Evolutionary conservation across 306 rosid species (phyloP).

Genomic region (Adenanthera pavonina): DNA sequence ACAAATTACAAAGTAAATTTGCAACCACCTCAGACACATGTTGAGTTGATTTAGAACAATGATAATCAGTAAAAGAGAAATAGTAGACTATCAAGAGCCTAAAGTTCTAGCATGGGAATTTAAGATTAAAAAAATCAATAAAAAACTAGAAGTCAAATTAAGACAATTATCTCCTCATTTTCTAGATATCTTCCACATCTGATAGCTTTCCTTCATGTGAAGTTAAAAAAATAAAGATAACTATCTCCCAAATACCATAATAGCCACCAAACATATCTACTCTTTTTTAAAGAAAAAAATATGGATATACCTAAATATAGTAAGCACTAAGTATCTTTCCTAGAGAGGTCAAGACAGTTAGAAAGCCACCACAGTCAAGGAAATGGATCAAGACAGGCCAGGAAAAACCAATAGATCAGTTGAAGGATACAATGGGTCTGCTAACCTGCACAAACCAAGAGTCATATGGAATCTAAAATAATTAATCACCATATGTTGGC

Average conservation of each 20-base stretch:
- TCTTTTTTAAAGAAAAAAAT: neutral
- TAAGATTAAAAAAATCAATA: neutral
- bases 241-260: neutral
- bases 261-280: neutral
- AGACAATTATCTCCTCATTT: neutral
- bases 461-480: constrained; percentile 28
- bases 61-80: neutral
- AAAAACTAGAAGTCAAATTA: neutral
- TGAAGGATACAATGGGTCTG: constrained; percentile 25
- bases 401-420: neutral
- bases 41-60: neutral
- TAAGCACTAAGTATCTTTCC: neutral
- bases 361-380: neutral
- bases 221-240: neutral
- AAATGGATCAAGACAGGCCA: neutral
- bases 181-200: neutral
- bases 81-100: neutral
- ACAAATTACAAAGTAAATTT: neutral
- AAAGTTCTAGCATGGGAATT: neutral
- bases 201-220: neutral
- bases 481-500: constrained; percentile 34
- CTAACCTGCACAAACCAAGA: constrained; percentile 35
- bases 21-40: neutral
- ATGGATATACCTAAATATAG: neutral
- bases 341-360: neutral